Evolutionary conservation across 768 basidiomycete genomes (phyloP).

Genomic region (Serendipita sp.): DNA sequence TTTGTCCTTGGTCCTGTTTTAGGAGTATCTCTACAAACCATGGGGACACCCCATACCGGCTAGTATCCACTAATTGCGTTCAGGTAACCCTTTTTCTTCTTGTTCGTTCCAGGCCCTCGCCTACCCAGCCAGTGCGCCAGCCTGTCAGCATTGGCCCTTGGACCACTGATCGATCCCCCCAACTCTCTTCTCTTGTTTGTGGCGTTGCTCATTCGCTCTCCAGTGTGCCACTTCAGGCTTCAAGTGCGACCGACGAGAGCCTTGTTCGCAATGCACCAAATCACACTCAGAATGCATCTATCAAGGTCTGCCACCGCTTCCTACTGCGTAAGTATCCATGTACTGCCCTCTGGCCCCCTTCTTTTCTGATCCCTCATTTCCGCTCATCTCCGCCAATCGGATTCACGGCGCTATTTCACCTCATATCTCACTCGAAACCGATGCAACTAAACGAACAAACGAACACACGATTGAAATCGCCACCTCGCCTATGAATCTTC

Average conservation of each 20-base stretch:
- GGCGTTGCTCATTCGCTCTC: too few relatives aligned
- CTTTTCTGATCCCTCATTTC: background rate
- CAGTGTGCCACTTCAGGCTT: background rate
- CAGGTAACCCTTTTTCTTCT: background rate
- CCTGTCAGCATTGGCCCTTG: too few relatives aligned
- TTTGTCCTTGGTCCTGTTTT: background rate
- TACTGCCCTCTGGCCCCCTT: background rate
- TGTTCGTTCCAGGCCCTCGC: background rate
- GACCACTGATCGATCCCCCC: background rate
- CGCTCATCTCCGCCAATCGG: slow-evolving; percentile 1
- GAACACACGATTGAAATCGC: too few relatives aligned
- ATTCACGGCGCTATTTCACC: background rate
- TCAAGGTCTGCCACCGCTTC: background rate
- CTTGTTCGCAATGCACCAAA: background rate
- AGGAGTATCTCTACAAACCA: background rate
- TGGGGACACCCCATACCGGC: background rate
- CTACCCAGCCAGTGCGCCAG: too few relatives aligned
- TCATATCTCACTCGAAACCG: too few relatives aligned
- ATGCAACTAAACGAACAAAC: too few relatives aligned
- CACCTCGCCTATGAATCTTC: too few relatives aligned
- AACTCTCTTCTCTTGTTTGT: too few relatives aligned
- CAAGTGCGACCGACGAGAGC: slow-evolving; percentile 1
- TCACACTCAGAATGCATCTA: background rate
- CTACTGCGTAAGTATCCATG: background rate
- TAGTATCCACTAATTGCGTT: background rate